Evolutionary conservation across 345 rosid genomes (phyloP).

Genomic region (Eucalyptus cloeziana): DNA sequence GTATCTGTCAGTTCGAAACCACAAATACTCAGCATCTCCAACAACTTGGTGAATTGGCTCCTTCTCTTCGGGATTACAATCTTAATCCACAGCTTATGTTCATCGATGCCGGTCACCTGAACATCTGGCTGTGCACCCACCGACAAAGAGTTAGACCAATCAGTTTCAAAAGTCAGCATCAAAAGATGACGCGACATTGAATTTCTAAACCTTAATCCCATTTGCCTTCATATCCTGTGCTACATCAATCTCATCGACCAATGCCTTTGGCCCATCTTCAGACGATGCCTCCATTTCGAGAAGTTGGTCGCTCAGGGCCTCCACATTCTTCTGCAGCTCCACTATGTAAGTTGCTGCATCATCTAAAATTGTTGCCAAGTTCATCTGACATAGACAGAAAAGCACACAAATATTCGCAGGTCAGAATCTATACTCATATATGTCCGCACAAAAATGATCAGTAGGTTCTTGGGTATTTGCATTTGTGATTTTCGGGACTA

Average conservation of each 20-base stretch:
- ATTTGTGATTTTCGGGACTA: conserved; percentile 83
- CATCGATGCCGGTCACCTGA: conserved; percentile 34
- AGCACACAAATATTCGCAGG: background rate
- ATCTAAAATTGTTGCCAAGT: conserved; percentile 63
- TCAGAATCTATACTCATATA: background rate
- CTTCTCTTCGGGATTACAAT: conserved; percentile 38
- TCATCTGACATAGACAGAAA: conserved; percentile 39
- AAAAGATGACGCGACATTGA: background rate
- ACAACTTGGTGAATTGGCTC: conserved; percentile 44
- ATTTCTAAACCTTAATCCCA: conserved; percentile 36
- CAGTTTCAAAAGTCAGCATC: background rate
- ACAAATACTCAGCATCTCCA: conserved; percentile 36
- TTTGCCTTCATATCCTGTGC: conserved; percentile 30
- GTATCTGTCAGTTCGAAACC: conserved; percentile 55
- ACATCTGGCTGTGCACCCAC: conserved; percentile 39
- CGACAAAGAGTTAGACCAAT: background rate
- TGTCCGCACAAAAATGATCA: background rate
- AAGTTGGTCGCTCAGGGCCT: conserved; percentile 39
- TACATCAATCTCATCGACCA: background rate
- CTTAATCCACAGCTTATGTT: conserved; percentile 59
- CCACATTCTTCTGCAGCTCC: conserved; percentile 34
- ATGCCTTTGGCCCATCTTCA: conserved; percentile 7
- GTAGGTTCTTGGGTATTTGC: background rate
- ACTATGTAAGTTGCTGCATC: conserved; percentile 78
- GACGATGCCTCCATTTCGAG: conserved; percentile 35